Evolutionary conservation across 2,329 filamentous ascomycete species (phyloP), one percentile per base, ranked within the genome.

Genomic region (Aulographum hederae): DNA sequence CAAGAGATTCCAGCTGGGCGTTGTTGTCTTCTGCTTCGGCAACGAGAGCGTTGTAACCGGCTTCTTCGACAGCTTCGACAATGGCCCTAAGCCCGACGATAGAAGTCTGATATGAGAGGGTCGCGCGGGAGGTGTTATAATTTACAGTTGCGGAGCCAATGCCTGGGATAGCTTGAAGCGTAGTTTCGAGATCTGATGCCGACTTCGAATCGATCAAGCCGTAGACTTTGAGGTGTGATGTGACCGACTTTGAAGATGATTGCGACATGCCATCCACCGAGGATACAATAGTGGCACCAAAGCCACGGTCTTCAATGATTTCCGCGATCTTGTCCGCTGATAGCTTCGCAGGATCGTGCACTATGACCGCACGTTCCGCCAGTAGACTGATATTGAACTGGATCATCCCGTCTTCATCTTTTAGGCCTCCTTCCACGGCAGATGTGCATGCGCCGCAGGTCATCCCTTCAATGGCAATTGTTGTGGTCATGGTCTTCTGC

Each of bases 21-120:
- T 92, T 92, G 51, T 92, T 95, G 56, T 98, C 89, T 44, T 95
- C 82, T 32, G 74, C 78, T 41, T 95, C 86, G 1, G 85, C 76
- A 8, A 95, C 69, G 2, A 98, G 61, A 2, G 86, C 89, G 48
- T 94, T 93, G 51, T 79, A 81, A 2, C 86, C 85, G 14, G 70
- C 62, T n/a, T 65, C 63, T 54, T 98, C 86, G 27, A 94, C 70
- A 1, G 69, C 58, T 44, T 85, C 81, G 5, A 94, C 86, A 20
- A 95, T 67, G 3, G 69, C 71, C 27, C 89, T 74, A 15, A 98
- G 67, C 3, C 89, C 86, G 32, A 79, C 71, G 11, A 76, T 56
- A 13, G 67, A 61, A 0, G 84, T 67, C 35, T 78, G 66, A 46
- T 92, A 80, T 3, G 69, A 65, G 32, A 98, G 66, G 0, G 68